phyloP scores from a whole-genome alignment of 164 flowering plant species.

The Euptelea pleiosperma region DNA sequence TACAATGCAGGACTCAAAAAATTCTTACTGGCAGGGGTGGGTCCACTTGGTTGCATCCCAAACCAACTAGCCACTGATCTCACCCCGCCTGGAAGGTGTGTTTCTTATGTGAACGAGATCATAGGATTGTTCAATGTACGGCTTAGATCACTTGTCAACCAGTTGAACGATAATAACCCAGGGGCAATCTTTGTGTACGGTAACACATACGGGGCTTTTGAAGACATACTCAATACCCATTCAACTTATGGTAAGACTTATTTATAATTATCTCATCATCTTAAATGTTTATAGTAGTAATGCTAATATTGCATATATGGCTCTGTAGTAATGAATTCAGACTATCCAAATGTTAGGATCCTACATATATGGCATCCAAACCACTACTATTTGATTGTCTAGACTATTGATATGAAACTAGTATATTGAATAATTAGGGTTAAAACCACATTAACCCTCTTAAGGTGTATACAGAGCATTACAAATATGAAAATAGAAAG shows the following conservation, averaged over 20 bases:
- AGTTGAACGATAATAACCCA: conserved; percentile 47
- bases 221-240: conserved; percentile 68
- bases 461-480: too few species aligned
- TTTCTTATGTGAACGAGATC: conserved; percentile 55
- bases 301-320: too few species aligned
- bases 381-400: too few species aligned
- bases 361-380: too few species aligned
- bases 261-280: too few species aligned
- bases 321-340: too few species aligned
- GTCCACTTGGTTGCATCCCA: conserved; percentile 28
- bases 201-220: conserved; percentile 52
- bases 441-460: too few species aligned
- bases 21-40: conserved; percentile 62
- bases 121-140: conserved; percentile 59
- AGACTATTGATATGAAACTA: too few species aligned
- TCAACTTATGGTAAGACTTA: conserved; percentile 42
- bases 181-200: conserved; percentile 54
- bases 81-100: conserved; percentile 52
- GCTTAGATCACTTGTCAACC: conserved; percentile 49
- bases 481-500: too few species aligned
- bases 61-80: conserved; percentile 50
- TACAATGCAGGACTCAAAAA: conserved; percentile 69
- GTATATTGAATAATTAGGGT: too few species aligned
- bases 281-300: too few species aligned
- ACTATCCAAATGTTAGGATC: too few species aligned